These are phyloP conservation scores for Kalanchoe fedtschenkoi DNA, from an alignment of 164 flowering plant genomes.

Conservation along the genomic window DNA sequence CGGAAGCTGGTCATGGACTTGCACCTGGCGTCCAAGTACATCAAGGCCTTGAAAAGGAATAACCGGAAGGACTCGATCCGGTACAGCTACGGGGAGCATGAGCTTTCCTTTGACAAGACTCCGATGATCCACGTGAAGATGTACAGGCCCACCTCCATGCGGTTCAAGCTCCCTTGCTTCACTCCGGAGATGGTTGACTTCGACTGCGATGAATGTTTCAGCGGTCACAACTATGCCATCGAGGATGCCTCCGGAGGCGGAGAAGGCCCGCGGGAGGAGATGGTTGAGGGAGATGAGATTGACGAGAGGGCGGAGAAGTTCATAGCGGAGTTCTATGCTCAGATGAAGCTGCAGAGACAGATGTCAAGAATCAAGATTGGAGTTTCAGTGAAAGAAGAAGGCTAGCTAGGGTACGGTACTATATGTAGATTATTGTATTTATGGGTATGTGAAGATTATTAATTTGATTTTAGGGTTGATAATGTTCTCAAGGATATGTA, in stretches of 20 bases:
- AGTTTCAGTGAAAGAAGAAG: conserved; percentile 12
- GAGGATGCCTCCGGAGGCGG: conserved; percentile 10
- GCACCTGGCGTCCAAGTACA: conserved; percentile 29
- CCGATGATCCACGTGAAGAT: conserved; percentile 53
- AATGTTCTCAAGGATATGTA: too few relatives aligned
- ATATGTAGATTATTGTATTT: too few relatives aligned
- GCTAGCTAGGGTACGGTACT: too few relatives aligned
- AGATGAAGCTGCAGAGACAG: conserved; percentile 69
- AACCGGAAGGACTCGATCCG: conserved; percentile 8
- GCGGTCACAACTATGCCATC: background rate
- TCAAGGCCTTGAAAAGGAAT: conserved; percentile 26
- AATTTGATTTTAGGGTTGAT: too few relatives aligned
- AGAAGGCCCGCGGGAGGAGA: conserved; percentile 13
- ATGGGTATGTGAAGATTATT: too few relatives aligned
- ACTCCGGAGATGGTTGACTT: conserved; percentile 49
- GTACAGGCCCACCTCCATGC: conserved; percentile 46
- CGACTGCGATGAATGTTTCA: conserved; percentile 21
- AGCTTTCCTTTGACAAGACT: conserved; percentile 76
- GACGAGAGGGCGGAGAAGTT: conserved; percentile 71
- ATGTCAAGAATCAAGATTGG: conserved; percentile 39
- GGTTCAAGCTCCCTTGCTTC: conserved; percentile 43
- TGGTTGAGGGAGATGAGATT: conserved; percentile 13
- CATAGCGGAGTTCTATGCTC: conserved; percentile 63
- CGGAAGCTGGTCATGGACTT: conserved; percentile 37
- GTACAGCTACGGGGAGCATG: conserved; percentile 37